A percentile compares a stretch with the other conserved stretches of the same genome.
Evolutionary conservation across 108 stramenopile genomes (phyloP).

Genomic region (Nitzschia sp.): DNA sequence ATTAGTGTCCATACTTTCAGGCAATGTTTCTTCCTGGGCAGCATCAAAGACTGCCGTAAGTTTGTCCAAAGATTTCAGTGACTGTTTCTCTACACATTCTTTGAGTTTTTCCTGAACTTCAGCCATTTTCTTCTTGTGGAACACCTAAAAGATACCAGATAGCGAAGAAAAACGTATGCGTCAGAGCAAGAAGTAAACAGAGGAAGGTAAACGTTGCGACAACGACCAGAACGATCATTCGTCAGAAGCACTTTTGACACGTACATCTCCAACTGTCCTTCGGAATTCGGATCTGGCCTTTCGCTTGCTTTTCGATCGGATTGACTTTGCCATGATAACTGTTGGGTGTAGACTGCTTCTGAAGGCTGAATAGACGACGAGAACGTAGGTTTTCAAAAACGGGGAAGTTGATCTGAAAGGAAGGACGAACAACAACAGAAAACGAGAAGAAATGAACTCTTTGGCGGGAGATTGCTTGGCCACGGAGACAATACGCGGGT

Average conservation of each 20-base stretch:
- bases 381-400: too few species aligned
- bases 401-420: too few species aligned
- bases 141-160: slow-evolving; percentile 57
- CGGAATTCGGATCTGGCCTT: slow-evolving; percentile 82
- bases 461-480: too few species aligned
- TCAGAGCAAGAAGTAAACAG: slow-evolving; percentile 1
- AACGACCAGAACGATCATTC: neutral
- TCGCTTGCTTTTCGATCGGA: slow-evolving; percentile 79
- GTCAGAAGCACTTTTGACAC: slow-evolving; percentile 33
- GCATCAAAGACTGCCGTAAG: slow-evolving; percentile 55
- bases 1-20: slow-evolving; percentile 24
- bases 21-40: slow-evolving; percentile 7
- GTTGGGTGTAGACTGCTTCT: too few species aligned
- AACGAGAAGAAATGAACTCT: too few species aligned
- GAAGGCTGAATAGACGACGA: too few species aligned
- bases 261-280: slow-evolving; percentile 75
- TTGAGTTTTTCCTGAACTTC: slow-evolving; percentile 65
- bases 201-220: neutral
- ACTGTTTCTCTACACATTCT: slow-evolving; percentile 43
- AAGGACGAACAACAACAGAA: too few species aligned
- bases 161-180: neutral
- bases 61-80: slow-evolving; percentile 66
- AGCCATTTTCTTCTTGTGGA: slow-evolving; percentile 59
- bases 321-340: slow-evolving; percentile 80
- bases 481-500: too few species aligned